Conservation (phyloP, 805 yeast species). For the Pachysolen tannophilus region DNA sequence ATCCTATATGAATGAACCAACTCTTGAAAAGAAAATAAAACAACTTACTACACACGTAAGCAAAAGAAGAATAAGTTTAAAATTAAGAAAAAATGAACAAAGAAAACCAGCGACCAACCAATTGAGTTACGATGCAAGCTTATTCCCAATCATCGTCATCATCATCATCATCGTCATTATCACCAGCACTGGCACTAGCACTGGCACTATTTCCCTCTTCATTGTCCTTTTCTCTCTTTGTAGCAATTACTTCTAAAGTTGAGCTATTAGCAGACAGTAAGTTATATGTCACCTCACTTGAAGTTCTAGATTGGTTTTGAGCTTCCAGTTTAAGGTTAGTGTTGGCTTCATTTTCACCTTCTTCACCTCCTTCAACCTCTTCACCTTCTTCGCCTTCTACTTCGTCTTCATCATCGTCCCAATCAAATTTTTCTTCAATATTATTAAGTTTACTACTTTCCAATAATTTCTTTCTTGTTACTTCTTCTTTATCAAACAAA, state of each 20-base stretch:
- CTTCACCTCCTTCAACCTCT: slow-evolving; percentile 1
- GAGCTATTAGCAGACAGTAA: slow-evolving; percentile 29
- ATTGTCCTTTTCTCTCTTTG: slow-evolving; percentile 8
- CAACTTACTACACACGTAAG: no score
- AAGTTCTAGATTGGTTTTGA: slow-evolving; percentile 23
- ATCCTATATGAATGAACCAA: no score
- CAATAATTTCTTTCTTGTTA: slow-evolving; percentile 55
- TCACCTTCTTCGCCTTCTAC: slow-evolving; percentile 6
- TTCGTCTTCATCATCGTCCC: slow-evolving; percentile 45
- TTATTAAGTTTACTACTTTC: slow-evolving; percentile 27
- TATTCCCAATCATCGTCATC: slow-evolving; percentile 56
- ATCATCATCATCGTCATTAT: slow-evolving; percentile 13
- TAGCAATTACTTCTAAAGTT: slow-evolving; percentile 23
- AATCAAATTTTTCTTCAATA: slow-evolving; percentile 36
- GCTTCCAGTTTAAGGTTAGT: slow-evolving; percentile 7
- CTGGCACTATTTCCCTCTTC: slow-evolving; percentile 4
- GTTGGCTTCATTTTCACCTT: slow-evolving; percentile 6
- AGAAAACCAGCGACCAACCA: no score
- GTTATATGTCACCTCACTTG: slow-evolving; percentile 33
- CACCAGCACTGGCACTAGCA: slow-evolving; percentile 1
- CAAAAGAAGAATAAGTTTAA: no score
- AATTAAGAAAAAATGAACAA: no score
- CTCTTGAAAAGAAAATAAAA: no score
- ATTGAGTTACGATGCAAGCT: no score
- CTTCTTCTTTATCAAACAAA: slow-evolving; percentile 53